Conservation (phyloP, 768 basidiomycete genomes). For the Multifurca ochricompacta region DNA sequence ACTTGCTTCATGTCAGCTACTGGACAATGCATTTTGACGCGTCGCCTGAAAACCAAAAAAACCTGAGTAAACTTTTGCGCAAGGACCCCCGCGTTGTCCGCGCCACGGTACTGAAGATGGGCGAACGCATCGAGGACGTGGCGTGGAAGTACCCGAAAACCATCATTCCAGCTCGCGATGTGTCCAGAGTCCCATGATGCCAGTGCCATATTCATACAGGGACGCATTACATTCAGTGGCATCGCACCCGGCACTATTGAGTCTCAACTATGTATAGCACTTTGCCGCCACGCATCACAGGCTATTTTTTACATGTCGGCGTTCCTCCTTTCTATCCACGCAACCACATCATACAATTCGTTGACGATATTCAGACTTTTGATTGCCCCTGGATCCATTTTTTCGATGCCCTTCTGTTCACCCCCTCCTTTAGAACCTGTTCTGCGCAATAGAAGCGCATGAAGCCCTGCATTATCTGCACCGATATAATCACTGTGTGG, state of each 20-base stretch:
- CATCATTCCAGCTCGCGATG: slow-evolving; percentile 19
- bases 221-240: not conserved
- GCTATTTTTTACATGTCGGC: not conserved
- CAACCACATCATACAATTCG: slow-evolving; percentile 31
- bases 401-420: slow-evolving; percentile 35
- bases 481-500: slow-evolving; percentile 56
- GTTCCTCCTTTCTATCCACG: slow-evolving; percentile 29
- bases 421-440: slow-evolving; percentile 40
- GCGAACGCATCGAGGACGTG: slow-evolving; percentile 63
- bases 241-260: not conserved
- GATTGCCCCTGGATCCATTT: slow-evolving; percentile 35
- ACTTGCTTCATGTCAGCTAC: slow-evolving; percentile 47
- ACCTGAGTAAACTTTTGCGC: slow-evolving; percentile 60
- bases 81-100: slow-evolving; percentile 78
- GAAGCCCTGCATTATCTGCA: slow-evolving; percentile 45
- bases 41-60: slow-evolving; percentile 58
- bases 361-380: slow-evolving; percentile 28
- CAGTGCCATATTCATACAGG: not conserved
- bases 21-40: slow-evolving; percentile 91
- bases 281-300: not conserved
- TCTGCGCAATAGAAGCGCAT: slow-evolving; percentile 51
- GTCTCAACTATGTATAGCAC: not conserved
- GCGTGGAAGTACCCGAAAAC: slow-evolving; percentile 44
- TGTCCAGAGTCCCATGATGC: slow-evolving; percentile 7
- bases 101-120: slow-evolving; percentile 74